Evolutionary conservation across 345 rosid species (phyloP), one percentile per base, ranked within the genome.

Genomic region (Populus pruinosa): DNA sequence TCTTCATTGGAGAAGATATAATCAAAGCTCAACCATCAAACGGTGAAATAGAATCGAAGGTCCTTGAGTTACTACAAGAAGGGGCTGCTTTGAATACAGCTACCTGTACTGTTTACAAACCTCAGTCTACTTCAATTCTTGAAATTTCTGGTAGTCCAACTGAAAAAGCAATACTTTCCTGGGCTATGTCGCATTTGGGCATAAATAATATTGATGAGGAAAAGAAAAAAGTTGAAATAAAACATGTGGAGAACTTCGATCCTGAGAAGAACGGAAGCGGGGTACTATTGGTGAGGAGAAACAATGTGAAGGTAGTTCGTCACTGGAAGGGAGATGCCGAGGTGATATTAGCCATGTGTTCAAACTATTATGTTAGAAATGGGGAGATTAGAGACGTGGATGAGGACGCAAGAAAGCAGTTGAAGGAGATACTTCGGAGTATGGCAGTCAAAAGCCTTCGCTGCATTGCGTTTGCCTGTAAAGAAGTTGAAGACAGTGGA

Each of bases 311-410:
- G 21, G 55, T 27, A 23, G 29, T 77, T 76, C 89, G 79, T 5
- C 90, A 89, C 69, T 83, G 90, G 89, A 87, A 89, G 67, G 90
- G 92, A 69, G 89, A 88, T 23, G 89, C 90, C 1, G 90, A 89
- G 78, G 84, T 86, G 75, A 81, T 87, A 16, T 27, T 89, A 31
- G 82, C 86, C 10, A 80, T 82, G 80, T 87, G 88, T 68, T 77
- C 87, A 11, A 44, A 10, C 47, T 86, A 77, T 70, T 89, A 81
- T 74, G 83, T 76, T 8, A 71, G 83, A 88, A 87, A 27, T 65
- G 74, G 59, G 55, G 78, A 21, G 75, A 75, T 76, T 17, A 67
- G 43, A 73, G 41, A 69, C 85, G 86, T 83, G 84, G 70, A 76
- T 76, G 79, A 76, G 70, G 20, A 84, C 50, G 83, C 78, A 47